These are phyloP conservation scores for Fomitiporia mediterranea DNA, from an alignment of 1,284 basidiomycete species.

Conservation along the genomic window DNA sequence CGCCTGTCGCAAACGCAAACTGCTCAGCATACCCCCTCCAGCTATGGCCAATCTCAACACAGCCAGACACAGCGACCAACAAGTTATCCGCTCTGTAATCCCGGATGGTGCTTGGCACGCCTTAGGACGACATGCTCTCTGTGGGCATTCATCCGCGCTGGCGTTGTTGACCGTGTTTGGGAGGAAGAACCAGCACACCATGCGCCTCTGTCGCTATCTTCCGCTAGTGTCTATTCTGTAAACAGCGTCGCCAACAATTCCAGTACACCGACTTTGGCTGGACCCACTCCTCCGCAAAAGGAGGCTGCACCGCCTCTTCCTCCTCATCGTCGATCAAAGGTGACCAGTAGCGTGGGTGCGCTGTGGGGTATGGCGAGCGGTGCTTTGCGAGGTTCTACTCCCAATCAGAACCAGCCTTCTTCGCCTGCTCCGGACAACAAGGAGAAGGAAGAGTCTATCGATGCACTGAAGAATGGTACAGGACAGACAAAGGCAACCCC, in stretches of 20 bases:
- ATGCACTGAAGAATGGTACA: constrained; percentile 8
- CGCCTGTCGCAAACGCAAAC: constrained; percentile 38
- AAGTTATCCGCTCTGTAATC: constrained; percentile 72
- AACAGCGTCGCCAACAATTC: constrained; percentile 16
- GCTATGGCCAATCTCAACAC: neutral
- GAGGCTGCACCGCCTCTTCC: constrained; percentile 28
- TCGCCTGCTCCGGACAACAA: constrained; percentile 32
- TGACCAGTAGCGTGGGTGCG: constrained; percentile 23
- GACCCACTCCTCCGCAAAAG: constrained; percentile 18
- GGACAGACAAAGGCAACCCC: constrained; percentile 20
- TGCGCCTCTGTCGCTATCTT: constrained; percentile 23
- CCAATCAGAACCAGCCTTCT: constrained; percentile 9
- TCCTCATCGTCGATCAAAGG: constrained; percentile 30
- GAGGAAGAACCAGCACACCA: constrained; percentile 56
- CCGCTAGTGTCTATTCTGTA: constrained; percentile 23
- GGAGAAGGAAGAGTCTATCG: constrained; percentile 17
- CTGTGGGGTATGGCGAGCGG: constrained; percentile 19
- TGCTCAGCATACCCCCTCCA: constrained; percentile 17
- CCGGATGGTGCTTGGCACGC: constrained; percentile 74
- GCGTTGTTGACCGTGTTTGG: constrained; percentile 82
- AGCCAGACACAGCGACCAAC: constrained; percentile 25
- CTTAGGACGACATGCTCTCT: constrained; percentile 85
- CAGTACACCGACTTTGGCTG: constrained; percentile 5
- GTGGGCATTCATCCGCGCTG: constrained; percentile 84
- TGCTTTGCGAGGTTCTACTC: constrained; percentile 10